These are phyloP conservation scores for Rosa lucieae DNA, from an alignment of 306 rosid genomes.

Conservation along the genomic window DNA sequence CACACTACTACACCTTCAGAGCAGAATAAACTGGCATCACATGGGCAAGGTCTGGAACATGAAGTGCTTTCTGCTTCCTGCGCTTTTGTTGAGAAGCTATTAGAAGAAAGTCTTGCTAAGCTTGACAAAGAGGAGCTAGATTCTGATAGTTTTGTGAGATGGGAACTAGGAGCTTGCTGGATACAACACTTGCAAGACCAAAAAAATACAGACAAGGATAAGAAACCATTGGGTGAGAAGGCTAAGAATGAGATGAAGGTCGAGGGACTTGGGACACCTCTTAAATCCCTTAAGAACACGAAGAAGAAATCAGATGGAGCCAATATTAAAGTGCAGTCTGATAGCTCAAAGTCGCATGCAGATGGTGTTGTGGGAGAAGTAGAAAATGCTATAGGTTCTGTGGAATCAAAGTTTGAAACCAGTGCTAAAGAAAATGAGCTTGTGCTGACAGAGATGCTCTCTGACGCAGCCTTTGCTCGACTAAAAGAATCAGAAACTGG, in stretches of 20 bases:
- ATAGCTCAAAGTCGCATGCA: constrained; percentile 39
- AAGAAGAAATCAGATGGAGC: constrained; percentile 67
- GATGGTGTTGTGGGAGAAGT: constrained; percentile 47
- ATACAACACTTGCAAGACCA: constrained; percentile 98
- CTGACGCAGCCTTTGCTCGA: constrained; percentile 76
- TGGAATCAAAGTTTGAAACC: constrained; percentile 50
- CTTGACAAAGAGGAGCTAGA: constrained; percentile 68
- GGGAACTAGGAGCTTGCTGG: constrained; percentile 99
- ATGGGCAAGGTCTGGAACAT: constrained; percentile 45
- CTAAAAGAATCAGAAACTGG: constrained; percentile 91
- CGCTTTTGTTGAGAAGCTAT: constrained; percentile 61
- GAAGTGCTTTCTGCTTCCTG: constrained; percentile 60
- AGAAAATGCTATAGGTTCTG: constrained; percentile 42
- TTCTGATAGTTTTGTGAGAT: constrained; percentile 68
- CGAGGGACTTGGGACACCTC: constrained; percentile 96
- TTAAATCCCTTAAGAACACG: constrained; percentile 77
- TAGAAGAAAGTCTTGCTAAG: constrained; percentile 69
- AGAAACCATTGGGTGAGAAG: constrained; percentile 66
- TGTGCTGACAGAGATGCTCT: constrained; percentile 56
- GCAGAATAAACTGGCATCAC: constrained; percentile 45
- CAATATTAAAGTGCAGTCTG: constrained; percentile 47
- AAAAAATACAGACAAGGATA: constrained; percentile 78
- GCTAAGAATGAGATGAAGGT: constrained; percentile 85
- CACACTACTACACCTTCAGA: constrained; percentile 63
- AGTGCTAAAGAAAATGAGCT: constrained; percentile 75